Base-by-base conservation (phyloP, 2,329 filamentous ascomycete species). In the Aspergillus neotritici region DNA sequence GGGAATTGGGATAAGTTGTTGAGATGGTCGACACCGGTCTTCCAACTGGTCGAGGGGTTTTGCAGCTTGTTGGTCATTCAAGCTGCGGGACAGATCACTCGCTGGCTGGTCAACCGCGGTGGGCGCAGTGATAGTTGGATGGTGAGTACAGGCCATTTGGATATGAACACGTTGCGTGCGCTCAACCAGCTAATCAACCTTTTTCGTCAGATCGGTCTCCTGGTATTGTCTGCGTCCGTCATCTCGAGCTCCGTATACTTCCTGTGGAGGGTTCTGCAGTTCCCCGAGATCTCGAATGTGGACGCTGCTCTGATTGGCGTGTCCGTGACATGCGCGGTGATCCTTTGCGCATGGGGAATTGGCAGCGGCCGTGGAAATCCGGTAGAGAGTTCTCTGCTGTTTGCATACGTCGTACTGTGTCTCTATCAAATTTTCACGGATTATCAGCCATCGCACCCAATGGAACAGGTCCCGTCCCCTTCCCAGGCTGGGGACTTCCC, bases 351-450 rank as follows among this genome's bases (percentile, higher is more conserved):
- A 11, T 96, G 91, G 76, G 93, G 93, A 17, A 96, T 97, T 55
- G 87, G 86, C 49, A 95, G 87, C 58, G 91, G 91, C 2, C 83
- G 90, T 57, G 93, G 93, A 48, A 98, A 95, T 59, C 88, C 91
- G 2, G 86, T 97, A 42, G 91, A 98, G 69, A 94, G 88, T 54
- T 95, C 91, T 15, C 74, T 98, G 9, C 78, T 98, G 46, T 97
- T 98, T 62, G 91, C 93, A 59, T 98, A 98, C 67, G 82, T 96
- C 48, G 93, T 95, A n/a, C 83, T 98, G 50, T 97, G 91, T 72
- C 86, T 97, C 61, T 98, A 97, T 71, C 93, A 98, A 67, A 97
- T 97, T 66, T 97, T 97, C 67, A 98, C 93, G 58, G 93, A 98
- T 69, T 97, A 97, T 69, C 81, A 91, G 54, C 89, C 93, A 3